Conservation (phyloP, 2,329 filamentous ascomycete genomes). For the Bisporella sp. region DNA sequence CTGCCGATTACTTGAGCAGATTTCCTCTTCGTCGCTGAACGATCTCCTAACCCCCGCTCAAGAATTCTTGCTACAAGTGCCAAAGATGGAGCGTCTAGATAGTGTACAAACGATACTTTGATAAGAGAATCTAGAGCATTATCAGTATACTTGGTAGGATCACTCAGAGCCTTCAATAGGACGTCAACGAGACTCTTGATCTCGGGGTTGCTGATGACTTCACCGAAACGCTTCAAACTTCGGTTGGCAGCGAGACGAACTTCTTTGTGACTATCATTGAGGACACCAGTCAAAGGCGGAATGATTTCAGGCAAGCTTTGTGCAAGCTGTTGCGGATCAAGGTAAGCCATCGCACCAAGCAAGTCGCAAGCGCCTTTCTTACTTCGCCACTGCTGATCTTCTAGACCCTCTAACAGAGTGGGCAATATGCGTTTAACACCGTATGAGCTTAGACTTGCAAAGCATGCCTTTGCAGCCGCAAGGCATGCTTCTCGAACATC, state of each 20-base stretch:
- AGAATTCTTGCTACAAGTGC: slow-evolving; percentile 92
- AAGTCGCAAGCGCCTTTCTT: slow-evolving; percentile 98
- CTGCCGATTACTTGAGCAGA: slow-evolving; percentile 97
- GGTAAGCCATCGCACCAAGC: slow-evolving; percentile 95
- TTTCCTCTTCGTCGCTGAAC: slow-evolving; percentile 93
- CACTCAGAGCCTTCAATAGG: slow-evolving; percentile 90
- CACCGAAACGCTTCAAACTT: slow-evolving; percentile 94
- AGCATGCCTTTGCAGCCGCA: slow-evolving; percentile 89
- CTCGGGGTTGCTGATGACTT: slow-evolving; percentile 97
- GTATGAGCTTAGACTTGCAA: slow-evolving; percentile 86
- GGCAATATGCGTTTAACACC: slow-evolving; percentile 94
- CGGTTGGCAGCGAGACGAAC: slow-evolving; percentile 87
- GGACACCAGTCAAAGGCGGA: slow-evolving; percentile 82
- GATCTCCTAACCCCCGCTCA: slow-evolving; percentile 82
- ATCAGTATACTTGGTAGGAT: slow-evolving; percentile 95
- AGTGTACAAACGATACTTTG: slow-evolving; percentile 97
- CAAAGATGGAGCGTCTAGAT: slow-evolving; percentile 93
- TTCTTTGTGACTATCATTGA: slow-evolving; percentile 98
- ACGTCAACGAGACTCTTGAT: slow-evolving; percentile 89
- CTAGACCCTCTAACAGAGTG: slow-evolving; percentile 82
- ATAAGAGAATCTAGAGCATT: slow-evolving; percentile 89
- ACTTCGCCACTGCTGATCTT: slow-evolving; percentile 95
- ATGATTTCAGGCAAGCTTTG: slow-evolving; percentile 93
- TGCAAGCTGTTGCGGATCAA: slow-evolving; percentile 91
- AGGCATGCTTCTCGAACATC: slow-evolving; percentile 92